Evolutionary conservation across 2,329 filamentous ascomycete species (phyloP).

Genomic region (Amauroascus niger): DNA sequence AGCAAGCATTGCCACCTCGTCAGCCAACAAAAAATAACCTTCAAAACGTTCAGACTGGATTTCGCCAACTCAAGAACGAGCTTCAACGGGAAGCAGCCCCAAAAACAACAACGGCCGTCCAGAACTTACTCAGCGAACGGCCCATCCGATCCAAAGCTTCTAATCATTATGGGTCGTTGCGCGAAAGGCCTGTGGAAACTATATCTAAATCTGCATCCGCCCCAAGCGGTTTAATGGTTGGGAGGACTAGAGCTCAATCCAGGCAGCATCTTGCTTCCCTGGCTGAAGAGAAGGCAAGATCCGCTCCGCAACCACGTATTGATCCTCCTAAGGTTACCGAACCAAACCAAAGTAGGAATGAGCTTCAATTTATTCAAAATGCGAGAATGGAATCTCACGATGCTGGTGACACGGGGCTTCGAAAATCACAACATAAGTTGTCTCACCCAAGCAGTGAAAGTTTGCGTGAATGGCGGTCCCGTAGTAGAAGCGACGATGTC

Average conservation of each 20-base stretch:
- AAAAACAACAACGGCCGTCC: constrained; percentile 10
- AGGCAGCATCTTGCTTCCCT: constrained; percentile 28
- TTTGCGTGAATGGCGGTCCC: neutral
- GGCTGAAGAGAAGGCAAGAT: constrained; percentile 16
- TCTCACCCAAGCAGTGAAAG: neutral
- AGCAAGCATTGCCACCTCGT: constrained; percentile 34
- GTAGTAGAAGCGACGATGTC: neutral
- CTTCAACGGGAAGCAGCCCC: neutral
- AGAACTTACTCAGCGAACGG: constrained; percentile 31
- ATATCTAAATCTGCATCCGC: constrained; percentile 28
- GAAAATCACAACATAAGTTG: neutral
- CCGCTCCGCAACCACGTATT: neutral
- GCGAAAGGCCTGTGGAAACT: constrained; percentile 23
- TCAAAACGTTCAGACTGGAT: neutral
- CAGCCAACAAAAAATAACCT: constrained; percentile 20
- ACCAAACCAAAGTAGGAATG: constrained; percentile 18
- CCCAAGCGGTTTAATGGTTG: constrained; percentile 28
- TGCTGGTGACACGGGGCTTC: neutral
- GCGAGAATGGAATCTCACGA: neutral
- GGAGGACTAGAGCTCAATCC: constrained; percentile 37
- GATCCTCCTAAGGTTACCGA: constrained; percentile 9
- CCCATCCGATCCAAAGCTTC: constrained; percentile 32
- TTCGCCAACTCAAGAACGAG: neutral
- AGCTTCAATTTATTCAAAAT: constrained; percentile 12
- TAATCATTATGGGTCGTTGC: constrained; percentile 28